Conservation (phyloP, 148 eudicot genomes). For the Pharnaceum exiguum region DNA sequence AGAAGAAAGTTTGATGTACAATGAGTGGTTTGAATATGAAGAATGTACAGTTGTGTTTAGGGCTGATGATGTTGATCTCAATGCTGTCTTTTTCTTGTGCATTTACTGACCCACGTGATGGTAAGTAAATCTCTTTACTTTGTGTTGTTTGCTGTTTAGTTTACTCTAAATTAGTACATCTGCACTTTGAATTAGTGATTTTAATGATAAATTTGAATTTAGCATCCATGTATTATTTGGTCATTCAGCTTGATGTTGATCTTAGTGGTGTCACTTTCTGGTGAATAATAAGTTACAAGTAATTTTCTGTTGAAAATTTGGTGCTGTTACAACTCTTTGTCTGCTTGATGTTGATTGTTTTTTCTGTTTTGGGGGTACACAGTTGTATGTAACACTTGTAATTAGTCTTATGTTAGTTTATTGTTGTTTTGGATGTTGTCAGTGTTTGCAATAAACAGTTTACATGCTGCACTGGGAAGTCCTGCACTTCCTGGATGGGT, state of each 20-base stretch:
- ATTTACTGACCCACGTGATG: constrained; percentile 66
- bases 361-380: constrained; percentile 7
- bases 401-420: too few species aligned
- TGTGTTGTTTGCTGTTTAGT: neutral
- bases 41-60: constrained; percentile 29
- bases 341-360: constrained; percentile 7
- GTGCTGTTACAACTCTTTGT: neutral
- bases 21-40: constrained; percentile 18
- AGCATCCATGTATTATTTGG: too few species aligned
- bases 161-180: neutral
- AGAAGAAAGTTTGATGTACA: neutral
- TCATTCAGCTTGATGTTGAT: too few species aligned
- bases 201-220: too few species aligned
- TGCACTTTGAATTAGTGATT: too few species aligned
- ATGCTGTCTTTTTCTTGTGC: constrained; percentile 31
- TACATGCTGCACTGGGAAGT: constrained; percentile 69
- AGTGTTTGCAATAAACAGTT: constrained; percentile 78
- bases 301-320: neutral
- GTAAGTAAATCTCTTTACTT: constrained; percentile 33
- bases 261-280: too few species aligned
- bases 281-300: too few species aligned
- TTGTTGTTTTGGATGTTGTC: neutral
- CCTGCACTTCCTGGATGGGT: constrained; percentile 81
- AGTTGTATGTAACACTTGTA: too few species aligned
- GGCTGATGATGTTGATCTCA: constrained; percentile 25